Percentiles rank a stretch among this genome's conserved stretches.
These are phyloP conservation scores for Candida frijolesensis DNA, from an alignment of 1,139 yeast species.

Conservation along the genomic window DNA sequence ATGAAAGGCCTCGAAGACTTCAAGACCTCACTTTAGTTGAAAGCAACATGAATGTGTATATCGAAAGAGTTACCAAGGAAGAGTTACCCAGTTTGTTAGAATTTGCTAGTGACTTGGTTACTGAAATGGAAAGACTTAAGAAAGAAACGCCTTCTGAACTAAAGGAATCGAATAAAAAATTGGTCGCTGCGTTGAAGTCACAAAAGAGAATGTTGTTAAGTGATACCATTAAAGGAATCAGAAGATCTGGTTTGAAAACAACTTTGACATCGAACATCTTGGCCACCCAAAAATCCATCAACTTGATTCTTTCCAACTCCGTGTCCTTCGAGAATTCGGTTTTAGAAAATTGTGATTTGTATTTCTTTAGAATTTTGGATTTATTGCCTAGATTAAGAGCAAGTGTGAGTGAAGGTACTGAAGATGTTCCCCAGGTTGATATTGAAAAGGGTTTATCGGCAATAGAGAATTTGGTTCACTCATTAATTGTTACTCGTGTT, in stretches of 20 bases:
- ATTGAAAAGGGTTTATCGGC: constrained; percentile 78
- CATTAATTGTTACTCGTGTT: constrained; percentile 50
- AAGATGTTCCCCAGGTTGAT: constrained; percentile 77
- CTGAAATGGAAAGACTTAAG: constrained; percentile 63
- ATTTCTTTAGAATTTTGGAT: constrained; percentile 74
- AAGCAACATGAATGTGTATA: constrained; percentile 55
- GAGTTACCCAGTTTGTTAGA: constrained; percentile 45
- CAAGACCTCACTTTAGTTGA: constrained; percentile 53
- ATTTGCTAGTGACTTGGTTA: constrained; percentile 55
- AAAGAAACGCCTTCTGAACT: constrained; percentile 75
- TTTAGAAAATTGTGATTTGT: constrained; percentile 54
- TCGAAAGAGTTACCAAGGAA: constrained; percentile 35
- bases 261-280: constrained; percentile 66
- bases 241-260: constrained; percentile 73
- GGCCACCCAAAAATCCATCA: constrained; percentile 62
- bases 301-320: constrained; percentile 59
- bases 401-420: constrained; percentile 59
- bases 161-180: constrained; percentile 75
- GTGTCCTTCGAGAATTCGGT: constrained; percentile 42
- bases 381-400: constrained; percentile 77
- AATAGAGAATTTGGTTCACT: constrained; percentile 70
- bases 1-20: constrained; percentile 55
- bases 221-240: constrained; percentile 72
- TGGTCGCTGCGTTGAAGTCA: constrained; percentile 69
- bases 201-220: constrained; percentile 81